phyloP scores from a whole-genome alignment of 78 protist species.

The Isochrysis galbana region DNA sequence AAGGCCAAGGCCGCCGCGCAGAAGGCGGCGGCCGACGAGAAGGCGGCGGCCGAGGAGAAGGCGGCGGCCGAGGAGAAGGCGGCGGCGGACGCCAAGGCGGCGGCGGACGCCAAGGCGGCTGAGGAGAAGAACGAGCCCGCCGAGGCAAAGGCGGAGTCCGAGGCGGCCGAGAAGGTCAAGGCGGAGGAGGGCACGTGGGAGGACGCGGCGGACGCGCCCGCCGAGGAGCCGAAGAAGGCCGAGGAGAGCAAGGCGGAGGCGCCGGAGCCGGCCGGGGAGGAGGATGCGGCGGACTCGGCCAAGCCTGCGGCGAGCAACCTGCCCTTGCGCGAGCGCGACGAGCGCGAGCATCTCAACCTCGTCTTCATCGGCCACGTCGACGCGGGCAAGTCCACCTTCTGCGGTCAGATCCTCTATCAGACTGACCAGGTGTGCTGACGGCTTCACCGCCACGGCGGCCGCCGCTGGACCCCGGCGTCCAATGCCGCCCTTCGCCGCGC shows the following conservation, averaged over 20 bases:
- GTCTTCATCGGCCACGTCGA: constrained; percentile 96
- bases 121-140: not conserved
- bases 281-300: not conserved
- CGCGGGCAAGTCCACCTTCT: constrained; percentile 58
- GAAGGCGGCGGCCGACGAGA: not conserved
- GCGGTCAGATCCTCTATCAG: constrained; percentile 34
- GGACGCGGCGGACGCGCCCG: not conserved
- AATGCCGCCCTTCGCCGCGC: too few species aligned
- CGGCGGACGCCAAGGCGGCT: not conserved
- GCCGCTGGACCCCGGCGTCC: not conserved
- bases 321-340: not conserved
- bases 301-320: not conserved
- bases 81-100: not conserved
- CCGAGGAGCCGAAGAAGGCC: not conserved
- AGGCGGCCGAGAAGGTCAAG: not conserved
- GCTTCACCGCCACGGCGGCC: not conserved
- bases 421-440: constrained; percentile 41
- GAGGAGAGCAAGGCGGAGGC: not conserved
- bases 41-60: not conserved
- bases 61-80: not conserved
- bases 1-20: not conserved
- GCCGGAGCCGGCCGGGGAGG: not conserved
- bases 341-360: constrained; percentile 73
- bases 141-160: not conserved
- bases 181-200: too few species aligned